Percentiles rank a stretch among this genome's conserved stretches.
Conservation (phyloP, 805 yeast species). For the Candida silvicultrix region DNA sequence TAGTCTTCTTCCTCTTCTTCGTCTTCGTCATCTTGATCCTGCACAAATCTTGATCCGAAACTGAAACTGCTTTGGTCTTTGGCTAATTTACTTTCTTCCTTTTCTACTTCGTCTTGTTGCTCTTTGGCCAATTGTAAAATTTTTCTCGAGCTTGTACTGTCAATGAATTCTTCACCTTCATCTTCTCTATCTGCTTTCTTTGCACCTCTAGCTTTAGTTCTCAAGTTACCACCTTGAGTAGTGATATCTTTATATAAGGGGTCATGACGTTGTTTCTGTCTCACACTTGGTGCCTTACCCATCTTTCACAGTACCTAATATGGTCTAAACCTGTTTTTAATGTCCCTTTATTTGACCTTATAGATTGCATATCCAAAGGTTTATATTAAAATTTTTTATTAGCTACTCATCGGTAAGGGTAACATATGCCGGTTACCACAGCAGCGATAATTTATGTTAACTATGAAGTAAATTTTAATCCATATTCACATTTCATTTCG, state of each 20-base stretch:
- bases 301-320: conserved; percentile 25
- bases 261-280: conserved; percentile 64
- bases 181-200: conserved; percentile 36
- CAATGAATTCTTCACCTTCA: conserved; percentile 57
- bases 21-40: conserved; percentile 45
- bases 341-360: neutral
- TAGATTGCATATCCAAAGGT: neutral
- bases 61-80: conserved; percentile 22
- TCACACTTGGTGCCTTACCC: conserved; percentile 60
- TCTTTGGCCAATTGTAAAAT: conserved; percentile 85
- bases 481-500: too few relatives aligned
- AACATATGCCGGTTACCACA: neutral
- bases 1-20: conserved; percentile 30
- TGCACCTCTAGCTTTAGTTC: conserved; percentile 31
- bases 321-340: neutral
- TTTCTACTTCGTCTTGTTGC: conserved; percentile 86
- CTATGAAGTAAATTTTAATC: too few relatives aligned
- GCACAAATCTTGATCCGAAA: conserved; percentile 33
- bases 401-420: conserved; percentile 2
- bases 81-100: conserved; percentile 42
- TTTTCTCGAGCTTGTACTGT: conserved; percentile 76
- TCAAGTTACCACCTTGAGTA: conserved; percentile 67
- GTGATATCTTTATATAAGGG: conserved; percentile 77
- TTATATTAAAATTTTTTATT: conserved; percentile 1
- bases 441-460: neutral